Conservation (phyloP, 768 basidiomycete species). For the Suillus plorans region DNA sequence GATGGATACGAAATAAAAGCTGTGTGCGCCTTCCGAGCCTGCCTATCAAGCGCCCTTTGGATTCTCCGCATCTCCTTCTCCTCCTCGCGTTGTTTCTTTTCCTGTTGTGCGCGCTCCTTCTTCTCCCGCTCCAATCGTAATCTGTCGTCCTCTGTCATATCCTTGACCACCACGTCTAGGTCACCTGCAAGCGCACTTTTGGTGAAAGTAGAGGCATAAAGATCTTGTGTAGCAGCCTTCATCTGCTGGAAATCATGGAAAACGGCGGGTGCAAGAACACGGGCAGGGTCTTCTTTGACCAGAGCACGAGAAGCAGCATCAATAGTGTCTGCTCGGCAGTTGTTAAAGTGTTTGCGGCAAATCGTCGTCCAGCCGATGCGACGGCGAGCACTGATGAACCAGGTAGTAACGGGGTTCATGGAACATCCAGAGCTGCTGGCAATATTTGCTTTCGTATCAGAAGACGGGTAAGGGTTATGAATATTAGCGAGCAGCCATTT, state of each 20-base stretch:
- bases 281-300: conserved; percentile 15
- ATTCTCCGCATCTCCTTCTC: conserved; percentile 7
- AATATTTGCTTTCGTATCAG: conserved; percentile 28
- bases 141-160: conserved; percentile 19
- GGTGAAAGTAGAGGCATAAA: conserved; percentile 28
- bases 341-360: conserved; percentile 29
- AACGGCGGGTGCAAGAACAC: conserved; percentile 11
- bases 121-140: conserved; percentile 8
- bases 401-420: conserved; percentile 37
- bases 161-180: conserved; percentile 30
- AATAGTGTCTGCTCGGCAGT: conserved; percentile 20
- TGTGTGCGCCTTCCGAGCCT: neutral
- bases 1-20: conserved; percentile 17
- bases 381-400: conserved; percentile 49
- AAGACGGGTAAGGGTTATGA: conserved; percentile 52
- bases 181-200: conserved; percentile 30
- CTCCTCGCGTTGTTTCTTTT: conserved; percentile 4
- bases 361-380: conserved; percentile 54
- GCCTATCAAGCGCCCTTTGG: conserved; percentile 3
- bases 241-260: conserved; percentile 29
- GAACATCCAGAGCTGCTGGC: conserved; percentile 22
- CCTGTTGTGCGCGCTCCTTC: conserved; percentile 11
- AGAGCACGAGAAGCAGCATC: conserved; percentile 29
- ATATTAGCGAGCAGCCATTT: conserved; percentile 47
- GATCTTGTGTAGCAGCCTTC: conserved; percentile 24